phyloP scores from a whole-genome alignment of 257 asterid genomes.

The Ajuga chamaepitys region DNA sequence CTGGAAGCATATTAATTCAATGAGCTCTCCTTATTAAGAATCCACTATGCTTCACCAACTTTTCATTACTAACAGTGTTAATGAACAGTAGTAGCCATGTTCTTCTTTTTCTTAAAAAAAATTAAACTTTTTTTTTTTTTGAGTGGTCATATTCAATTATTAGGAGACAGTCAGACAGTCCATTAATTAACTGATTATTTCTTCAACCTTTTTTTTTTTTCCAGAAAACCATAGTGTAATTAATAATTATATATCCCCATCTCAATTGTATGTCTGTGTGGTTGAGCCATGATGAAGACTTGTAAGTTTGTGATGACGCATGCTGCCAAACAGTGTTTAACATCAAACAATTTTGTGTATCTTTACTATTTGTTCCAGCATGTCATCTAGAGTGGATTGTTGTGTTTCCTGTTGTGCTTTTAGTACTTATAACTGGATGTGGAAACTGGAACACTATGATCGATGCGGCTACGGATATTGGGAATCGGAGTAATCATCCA shows the following conservation, averaged over 20 bases:
- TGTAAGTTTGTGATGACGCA: constrained; percentile 26
- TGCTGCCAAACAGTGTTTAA: constrained; percentile 14
- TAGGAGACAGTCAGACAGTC: constrained; percentile 15
- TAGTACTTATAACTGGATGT: background rate
- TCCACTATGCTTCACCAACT: constrained; percentile 18
- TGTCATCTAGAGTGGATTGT: background rate
- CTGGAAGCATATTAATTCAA: background rate
- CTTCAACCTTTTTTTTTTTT: background rate
- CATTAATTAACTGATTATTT: too few relatives aligned
- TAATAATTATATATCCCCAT: constrained; percentile 12
- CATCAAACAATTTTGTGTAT: too few relatives aligned
- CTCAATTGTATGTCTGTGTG: background rate
- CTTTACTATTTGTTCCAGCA: background rate
- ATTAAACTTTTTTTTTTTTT: background rate
- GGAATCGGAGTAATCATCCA: too few relatives aligned
- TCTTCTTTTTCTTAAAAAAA: background rate
- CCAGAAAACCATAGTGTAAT: background rate
- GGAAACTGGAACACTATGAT: background rate
- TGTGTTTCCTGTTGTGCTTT: background rate
- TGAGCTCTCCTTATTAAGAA: background rate
- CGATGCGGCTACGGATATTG: too few relatives aligned
- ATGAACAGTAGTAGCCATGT: background rate
- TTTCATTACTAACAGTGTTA: constrained; percentile 9
- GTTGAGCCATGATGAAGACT: constrained; percentile 2
- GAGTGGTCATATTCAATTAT: constrained; percentile 31